Base-by-base conservation (phyloP, 2,329 filamentous ascomycete species). In the Cladosporium sphaerospermum region DNA sequence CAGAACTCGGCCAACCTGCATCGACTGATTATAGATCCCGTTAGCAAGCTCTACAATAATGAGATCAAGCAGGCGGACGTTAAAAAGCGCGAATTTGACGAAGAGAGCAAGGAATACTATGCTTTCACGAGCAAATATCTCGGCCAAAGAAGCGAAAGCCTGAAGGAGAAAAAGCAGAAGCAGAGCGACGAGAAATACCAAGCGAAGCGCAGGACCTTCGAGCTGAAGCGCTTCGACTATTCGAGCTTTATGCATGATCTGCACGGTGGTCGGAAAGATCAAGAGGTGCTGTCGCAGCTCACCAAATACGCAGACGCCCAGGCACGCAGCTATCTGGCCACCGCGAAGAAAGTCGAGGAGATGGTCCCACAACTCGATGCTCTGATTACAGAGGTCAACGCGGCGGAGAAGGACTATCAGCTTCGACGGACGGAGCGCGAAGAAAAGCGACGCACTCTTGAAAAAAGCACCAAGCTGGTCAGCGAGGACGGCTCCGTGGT, bases 191-290 rank as follows among this genome's bases (percentile, higher is more conserved):
- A 88, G 32, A 99, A 99, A 67, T 99, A 97, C 67, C 92, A 97
- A 69, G 84, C 80, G 43, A 97, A 97, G 74, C 83, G 91, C 60
- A 85, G 89, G 42, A 96, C 90, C 61, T 99, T 99, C 64, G 93
- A 99, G 74, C 79, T 99, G 54, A 96, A 95, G 74, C 85, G 95
- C 9, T 99, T 99, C 64, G 95, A 99, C 70, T 99, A 99, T 69
- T 97, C 92, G 3, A 96, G 89, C 11, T 99, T 97, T 67, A 95
- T 99, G 88, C 92, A 97, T 65, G 93, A 99, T 74, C 78, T 99
- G n/a, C 93, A 97, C 58, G 93, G 93, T 31, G 93, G 93, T n/a
- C 85, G 93, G 57, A 99, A 97, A 69, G 93, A 99, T 64, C 93
- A 97, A 66, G 93, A 99, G 68, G 88, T 99, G 4, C 73, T 99